Conservation (phyloP, 495 filamentous ascomycete genomes). For the Aspergillus wentii region DNA sequence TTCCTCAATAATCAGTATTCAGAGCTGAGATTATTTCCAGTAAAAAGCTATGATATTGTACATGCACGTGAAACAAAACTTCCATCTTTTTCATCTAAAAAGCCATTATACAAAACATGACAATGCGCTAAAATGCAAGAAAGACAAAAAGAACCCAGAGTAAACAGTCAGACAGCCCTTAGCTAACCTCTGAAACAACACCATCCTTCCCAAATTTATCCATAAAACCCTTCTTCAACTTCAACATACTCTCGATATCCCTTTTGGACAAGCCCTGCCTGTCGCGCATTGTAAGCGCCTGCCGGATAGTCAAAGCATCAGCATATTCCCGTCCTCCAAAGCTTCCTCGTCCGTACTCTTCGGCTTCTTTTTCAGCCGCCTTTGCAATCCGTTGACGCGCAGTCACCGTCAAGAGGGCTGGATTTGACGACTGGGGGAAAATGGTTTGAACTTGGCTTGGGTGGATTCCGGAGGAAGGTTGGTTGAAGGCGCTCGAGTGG, state of each 20-base stretch:
- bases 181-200: slow-evolving; percentile 33
- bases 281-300: slow-evolving; percentile 58
- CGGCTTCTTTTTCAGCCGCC: slow-evolving; percentile 48
- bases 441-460: slow-evolving; percentile 23
- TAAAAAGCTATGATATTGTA: no score
- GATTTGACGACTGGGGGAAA: slow-evolving; percentile 46
- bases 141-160: no score
- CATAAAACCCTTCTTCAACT: slow-evolving; percentile 54
- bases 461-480: slow-evolving; percentile 11
- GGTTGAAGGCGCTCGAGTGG: slow-evolving; percentile 48
- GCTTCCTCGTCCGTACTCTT: slow-evolving; percentile 36
- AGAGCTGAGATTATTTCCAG: no score
- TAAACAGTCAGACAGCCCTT: no score
- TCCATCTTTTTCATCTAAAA: no score
- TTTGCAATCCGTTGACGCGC: slow-evolving; percentile 39
- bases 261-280: slow-evolving; percentile 37
- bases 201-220: slow-evolving; percentile 48
- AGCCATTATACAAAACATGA: no score
- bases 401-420: slow-evolving; percentile 47
- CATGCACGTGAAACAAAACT: no score
- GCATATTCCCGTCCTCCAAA: slow-evolving; percentile 48
- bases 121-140: no score
- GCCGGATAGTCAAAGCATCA: slow-evolving; percentile 56
- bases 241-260: slow-evolving; percentile 57
- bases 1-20: no score